These are phyloP conservation scores for Scedosporium aurantiacum DNA, from an alignment of 2,329 filamentous ascomycete genomes.

Conservation along the genomic window DNA sequence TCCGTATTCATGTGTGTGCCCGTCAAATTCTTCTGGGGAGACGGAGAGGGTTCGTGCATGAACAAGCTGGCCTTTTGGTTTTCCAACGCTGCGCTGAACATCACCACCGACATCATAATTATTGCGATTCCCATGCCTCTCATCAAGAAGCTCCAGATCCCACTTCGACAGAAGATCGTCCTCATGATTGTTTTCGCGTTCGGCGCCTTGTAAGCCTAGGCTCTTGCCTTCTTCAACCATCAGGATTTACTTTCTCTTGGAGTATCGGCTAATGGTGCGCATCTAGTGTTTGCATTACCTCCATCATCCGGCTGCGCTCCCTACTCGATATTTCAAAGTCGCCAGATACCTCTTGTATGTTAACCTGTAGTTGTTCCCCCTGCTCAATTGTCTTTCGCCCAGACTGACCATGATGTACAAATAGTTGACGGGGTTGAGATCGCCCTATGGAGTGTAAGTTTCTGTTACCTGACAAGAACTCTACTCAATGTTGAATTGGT, in stretches of 20 bases:
- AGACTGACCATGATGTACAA: background rate
- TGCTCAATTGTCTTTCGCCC: background rate
- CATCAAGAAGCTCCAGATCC: slow-evolving; percentile 22
- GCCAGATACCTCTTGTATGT: background rate
- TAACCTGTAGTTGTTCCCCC: background rate
- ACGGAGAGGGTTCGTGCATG: slow-evolving; percentile 13
- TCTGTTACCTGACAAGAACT: background rate
- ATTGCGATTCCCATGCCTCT: slow-evolving; percentile 17
- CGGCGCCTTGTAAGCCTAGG: slow-evolving; percentile 19
- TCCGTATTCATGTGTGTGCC: slow-evolving; percentile 17
- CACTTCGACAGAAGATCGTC: slow-evolving; percentile 28
- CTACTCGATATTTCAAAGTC: slow-evolving; percentile 9
- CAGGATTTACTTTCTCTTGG: background rate
- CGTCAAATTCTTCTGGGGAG: slow-evolving; percentile 13
- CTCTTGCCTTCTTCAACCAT: background rate
- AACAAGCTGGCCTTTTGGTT: slow-evolving; percentile 13
- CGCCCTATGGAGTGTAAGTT: background rate
- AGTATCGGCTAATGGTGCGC: background rate
- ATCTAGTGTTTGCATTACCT: slow-evolving; percentile 10
- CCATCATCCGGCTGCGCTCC: slow-evolving; percentile 14
- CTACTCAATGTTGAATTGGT: too few species aligned
- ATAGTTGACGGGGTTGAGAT: background rate
- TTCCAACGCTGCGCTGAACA: slow-evolving; percentile 19
- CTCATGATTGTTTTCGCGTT: slow-evolving; percentile 26
- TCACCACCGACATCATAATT: slow-evolving; percentile 18